Conservation (phyloP, 2,329 filamentous ascomycete species). For the Diplodia intermedia region DNA sequence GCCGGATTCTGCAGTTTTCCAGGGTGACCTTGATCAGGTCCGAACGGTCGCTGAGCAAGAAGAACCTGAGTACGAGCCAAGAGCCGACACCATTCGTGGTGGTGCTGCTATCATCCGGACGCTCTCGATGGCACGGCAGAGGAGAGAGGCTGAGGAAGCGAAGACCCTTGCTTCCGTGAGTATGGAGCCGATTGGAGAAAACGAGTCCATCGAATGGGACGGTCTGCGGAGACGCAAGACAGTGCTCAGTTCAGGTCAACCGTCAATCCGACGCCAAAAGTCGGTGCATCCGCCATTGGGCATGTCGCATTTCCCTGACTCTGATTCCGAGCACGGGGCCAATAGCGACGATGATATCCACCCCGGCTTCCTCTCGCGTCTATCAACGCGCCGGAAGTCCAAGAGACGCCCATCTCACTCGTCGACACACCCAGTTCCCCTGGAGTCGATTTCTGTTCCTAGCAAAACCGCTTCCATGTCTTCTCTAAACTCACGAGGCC, state of each 20-base stretch:
- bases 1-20: conserved; percentile 89
- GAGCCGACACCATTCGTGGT: conserved; percentile 94
- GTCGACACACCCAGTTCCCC: conserved; percentile 53
- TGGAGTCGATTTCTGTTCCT: conserved; percentile 50
- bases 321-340: conserved; percentile 60
- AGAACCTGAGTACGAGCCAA: conserved; percentile 94
- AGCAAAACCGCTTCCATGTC: conserved; percentile 18
- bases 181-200: conserved; percentile 78
- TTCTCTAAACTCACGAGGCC: neutral
- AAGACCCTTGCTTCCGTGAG: conserved; percentile 81
- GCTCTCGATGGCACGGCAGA: conserved; percentile 76
- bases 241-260: conserved; percentile 54
- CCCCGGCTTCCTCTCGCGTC: conserved; percentile 56
- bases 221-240: conserved; percentile 79
- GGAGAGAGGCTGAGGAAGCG: conserved; percentile 80
- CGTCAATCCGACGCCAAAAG: conserved; percentile 52
- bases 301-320: conserved; percentile 81
- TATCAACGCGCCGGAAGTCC: conserved; percentile 36
- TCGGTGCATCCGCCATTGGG: conserved; percentile 78
- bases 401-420: conserved; percentile 35
- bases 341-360: conserved; percentile 48
- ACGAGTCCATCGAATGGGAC: conserved; percentile 88
- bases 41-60: conserved; percentile 94
- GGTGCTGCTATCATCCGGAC: conserved; percentile 85
- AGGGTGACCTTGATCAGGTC: conserved; percentile 91